phyloP scores from a whole-genome alignment of 257 asterid species.

The Paulownia fortunei region DNA sequence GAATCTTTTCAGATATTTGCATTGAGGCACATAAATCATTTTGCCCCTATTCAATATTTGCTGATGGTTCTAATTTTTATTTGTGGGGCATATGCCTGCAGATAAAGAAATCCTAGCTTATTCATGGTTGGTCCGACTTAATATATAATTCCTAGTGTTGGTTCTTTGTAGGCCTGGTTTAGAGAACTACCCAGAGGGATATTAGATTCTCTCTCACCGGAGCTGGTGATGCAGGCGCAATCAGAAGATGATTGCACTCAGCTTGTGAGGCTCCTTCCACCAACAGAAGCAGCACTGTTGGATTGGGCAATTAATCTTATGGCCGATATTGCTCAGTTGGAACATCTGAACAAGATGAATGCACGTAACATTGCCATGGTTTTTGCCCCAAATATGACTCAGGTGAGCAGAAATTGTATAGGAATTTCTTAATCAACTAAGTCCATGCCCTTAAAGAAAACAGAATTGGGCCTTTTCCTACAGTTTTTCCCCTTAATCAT shows the following conservation, averaged over 20 bases:
- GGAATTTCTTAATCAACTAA: not conserved
- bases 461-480: not conserved
- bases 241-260: conserved; percentile 68
- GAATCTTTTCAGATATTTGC: not conserved
- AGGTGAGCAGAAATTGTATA: conserved; percentile 38
- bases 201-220: conserved; percentile 68
- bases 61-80: too few species aligned
- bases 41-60: too few species aligned
- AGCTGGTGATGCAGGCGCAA: conserved; percentile 66
- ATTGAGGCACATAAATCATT: too few species aligned
- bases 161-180: conserved; percentile 62
- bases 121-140: too few species aligned
- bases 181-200: conserved; percentile 78
- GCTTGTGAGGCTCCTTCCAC: conserved; percentile 67
- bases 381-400: conserved; percentile 87
- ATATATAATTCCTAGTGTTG: not conserved
- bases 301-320: conserved; percentile 86
- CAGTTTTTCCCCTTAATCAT: not conserved
- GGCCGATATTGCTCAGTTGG: conserved; percentile 81
- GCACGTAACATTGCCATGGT: conserved; percentile 81
- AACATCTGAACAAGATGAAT: conserved; percentile 71
- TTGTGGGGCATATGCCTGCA: too few species aligned
- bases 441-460: not conserved
- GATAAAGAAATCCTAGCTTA: too few species aligned
- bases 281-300: conserved; percentile 68